Conservation (phyloP, 1,139 yeast genomes). For the Blastobotrys illinoisensis region DNA sequence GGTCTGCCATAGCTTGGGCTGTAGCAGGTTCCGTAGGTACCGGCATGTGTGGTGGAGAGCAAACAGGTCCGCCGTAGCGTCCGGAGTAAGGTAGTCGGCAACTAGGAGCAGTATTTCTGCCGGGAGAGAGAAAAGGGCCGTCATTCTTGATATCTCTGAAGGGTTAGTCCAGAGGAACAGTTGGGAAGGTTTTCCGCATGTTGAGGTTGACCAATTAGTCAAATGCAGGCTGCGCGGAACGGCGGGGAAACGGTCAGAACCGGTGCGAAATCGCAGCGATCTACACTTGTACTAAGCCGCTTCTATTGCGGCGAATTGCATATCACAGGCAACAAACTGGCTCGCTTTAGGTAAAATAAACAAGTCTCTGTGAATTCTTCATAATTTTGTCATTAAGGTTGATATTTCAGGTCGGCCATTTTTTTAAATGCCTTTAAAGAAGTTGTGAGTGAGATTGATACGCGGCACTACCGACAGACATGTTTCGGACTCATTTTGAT, state of each 20-base stretch:
- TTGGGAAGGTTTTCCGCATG: neutral
- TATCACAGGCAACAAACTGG: neutral
- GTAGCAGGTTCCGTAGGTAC: neutral
- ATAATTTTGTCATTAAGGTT: too few species aligned
- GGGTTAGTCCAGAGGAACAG: neutral
- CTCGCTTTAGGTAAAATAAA: too few species aligned
- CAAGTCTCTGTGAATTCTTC: too few species aligned
- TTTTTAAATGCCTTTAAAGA: too few species aligned
- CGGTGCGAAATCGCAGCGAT: neutral
- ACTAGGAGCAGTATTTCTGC: slow-evolving; percentile 4
- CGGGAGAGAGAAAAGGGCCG: neutral
- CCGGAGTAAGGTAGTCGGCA: slow-evolving; percentile 2
- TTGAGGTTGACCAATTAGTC: neutral
- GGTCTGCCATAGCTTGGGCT: slow-evolving; percentile 1
- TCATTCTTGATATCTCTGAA: neutral
- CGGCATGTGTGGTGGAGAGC: slow-evolving; percentile 7
- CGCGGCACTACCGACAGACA: too few species aligned
- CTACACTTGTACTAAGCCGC: neutral
- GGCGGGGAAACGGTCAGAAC: neutral
- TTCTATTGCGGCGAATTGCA: neutral
- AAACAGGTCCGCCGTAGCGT: slow-evolving; percentile 2
- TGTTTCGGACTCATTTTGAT: too few species aligned
- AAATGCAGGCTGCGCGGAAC: neutral
- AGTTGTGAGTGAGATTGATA: too few species aligned
- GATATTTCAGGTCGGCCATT: too few species aligned